Evolutionary conservation across 2,329 filamentous ascomycete species (phyloP).

Genomic region (Cephalotrichum gorgonifer): DNA sequence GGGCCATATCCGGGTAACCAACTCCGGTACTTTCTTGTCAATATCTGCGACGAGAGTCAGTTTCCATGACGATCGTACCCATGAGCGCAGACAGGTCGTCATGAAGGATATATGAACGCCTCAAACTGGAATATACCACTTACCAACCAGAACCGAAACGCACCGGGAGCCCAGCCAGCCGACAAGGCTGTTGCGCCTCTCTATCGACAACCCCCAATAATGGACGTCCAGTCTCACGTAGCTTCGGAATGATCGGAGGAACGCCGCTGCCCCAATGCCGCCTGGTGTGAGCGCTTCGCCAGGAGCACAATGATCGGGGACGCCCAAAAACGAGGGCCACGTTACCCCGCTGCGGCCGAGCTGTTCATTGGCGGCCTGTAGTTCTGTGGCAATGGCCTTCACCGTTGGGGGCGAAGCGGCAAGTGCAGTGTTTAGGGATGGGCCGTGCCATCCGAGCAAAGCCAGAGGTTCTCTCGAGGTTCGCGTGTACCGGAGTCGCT

Average conservation of each 20-base stretch:
- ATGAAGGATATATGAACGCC: not conserved
- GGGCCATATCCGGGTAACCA: constrained; percentile 53
- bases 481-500: constrained; percentile 38
- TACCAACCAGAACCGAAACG: constrained; percentile 46
- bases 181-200: constrained; percentile 43
- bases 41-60: constrained; percentile 34
- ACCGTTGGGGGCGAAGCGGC: constrained; percentile 43
- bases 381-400: constrained; percentile 37
- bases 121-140: constrained; percentile 13
- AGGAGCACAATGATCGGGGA: not conserved
- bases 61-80: not conserved
- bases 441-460: constrained; percentile 51
- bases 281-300: not conserved
- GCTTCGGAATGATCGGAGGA: constrained; percentile 38
- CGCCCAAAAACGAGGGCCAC: constrained; percentile 32
- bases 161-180: constrained; percentile 56
- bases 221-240: constrained; percentile 53
- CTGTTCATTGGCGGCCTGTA: constrained; percentile 32
- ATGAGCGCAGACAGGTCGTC: not conserved
- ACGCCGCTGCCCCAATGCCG: constrained; percentile 26
- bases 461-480: constrained; percentile 50
- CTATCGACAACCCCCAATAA: constrained; percentile 51
- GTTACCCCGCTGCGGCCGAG: constrained; percentile 23
- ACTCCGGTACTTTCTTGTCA: constrained; percentile 35
- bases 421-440: constrained; percentile 48